Evolutionary conservation across 2,329 filamentous ascomycete species (phyloP), one percentile per base, ranked within the genome.

Genomic region (Fusarium virguliforme): DNA sequence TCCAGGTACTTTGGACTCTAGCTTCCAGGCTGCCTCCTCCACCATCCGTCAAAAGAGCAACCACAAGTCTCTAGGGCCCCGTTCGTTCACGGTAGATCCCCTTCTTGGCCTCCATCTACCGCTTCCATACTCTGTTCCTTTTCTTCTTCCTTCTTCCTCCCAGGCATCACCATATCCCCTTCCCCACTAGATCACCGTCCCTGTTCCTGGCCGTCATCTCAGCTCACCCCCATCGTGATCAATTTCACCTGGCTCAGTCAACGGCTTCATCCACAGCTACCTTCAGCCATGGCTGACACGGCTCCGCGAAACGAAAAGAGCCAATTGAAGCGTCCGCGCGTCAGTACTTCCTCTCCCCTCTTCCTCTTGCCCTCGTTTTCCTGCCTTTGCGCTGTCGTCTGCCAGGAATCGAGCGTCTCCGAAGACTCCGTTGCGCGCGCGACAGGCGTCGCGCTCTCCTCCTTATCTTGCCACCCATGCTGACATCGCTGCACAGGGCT

Each of bases 311-410:
- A 82, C 73, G 92, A 96, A 83, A 93, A 93, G 85, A 94, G 91
- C 85, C 92, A 93, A 83, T 89, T 96, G 84, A 97, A 97, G 86
- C 91, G 94, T 79, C 89, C 85, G 75, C 88, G 91, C 81, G 94
- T 96, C 86, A 79, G 88, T 85, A 65, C 69, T 80, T 67, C 74
- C 64, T 60, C 57, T 46, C 46, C 28, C 58, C 60, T 57, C 38
- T 50, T 40, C 32, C 34, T 35, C 24, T 26, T 30, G 67, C 70
- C 38, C 35, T 54, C 35, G 48, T 35, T 51, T 32, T 60, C 35
- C 24, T 56, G 50, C 62, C 18, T 65, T 34, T 15, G 43, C 22
- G 30, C 30, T 56, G 43, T 37, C 15, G 7, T 28, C 41, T 48
- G 46, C 71, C 62, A 72, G 65, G 32, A 24, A 24, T 28, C 32